These are phyloP conservation scores for Galerina sulciceps DNA, from an alignment of 768 basidiomycete genomes.

Conservation along the genomic window DNA sequence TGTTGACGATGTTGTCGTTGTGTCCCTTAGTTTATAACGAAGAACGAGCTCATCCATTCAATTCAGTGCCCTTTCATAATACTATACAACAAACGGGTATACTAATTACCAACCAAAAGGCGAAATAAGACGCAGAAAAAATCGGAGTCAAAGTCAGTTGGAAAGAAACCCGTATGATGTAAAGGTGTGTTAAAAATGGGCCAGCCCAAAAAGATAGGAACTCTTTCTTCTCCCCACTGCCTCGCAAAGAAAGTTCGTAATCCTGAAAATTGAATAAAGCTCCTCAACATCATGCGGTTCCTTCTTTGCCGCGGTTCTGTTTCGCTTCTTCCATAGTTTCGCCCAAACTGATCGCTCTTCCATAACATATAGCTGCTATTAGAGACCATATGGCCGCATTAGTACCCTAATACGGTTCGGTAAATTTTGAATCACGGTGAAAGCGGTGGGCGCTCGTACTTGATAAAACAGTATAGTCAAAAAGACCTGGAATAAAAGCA, in stretches of 20 bases:
- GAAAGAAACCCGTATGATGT: slow-evolving; percentile 19
- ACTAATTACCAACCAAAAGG: slow-evolving; percentile 18
- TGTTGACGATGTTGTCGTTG: too few relatives aligned
- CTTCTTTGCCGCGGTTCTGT: slow-evolving; percentile 61
- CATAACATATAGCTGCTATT: slow-evolving; percentile 71
- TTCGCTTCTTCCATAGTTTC: slow-evolving; percentile 74
- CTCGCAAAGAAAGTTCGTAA: slow-evolving; percentile 14
- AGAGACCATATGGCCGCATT: slow-evolving; percentile 83
- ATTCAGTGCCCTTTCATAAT: slow-evolving; percentile 20
- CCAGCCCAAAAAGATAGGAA: slow-evolving; percentile 22
- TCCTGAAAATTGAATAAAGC: slow-evolving; percentile 10
- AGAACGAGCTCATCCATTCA: slow-evolving; percentile 19
- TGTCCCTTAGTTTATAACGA: neutral
- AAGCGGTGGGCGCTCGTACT: slow-evolving; percentile 39
- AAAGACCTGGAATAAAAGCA: slow-evolving; percentile 67
- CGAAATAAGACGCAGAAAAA: slow-evolving; percentile 11
- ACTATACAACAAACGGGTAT: slow-evolving; percentile 20
- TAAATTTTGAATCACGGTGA: slow-evolving; percentile 4
- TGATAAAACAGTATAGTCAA: slow-evolving; percentile 77
- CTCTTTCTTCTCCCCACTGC: slow-evolving; percentile 20
- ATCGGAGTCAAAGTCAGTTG: slow-evolving; percentile 11
- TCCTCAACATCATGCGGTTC: slow-evolving; percentile 49
- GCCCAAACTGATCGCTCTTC: slow-evolving; percentile 64
- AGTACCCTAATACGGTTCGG: slow-evolving; percentile 64
- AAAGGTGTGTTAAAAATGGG: slow-evolving; percentile 19